Evolutionary conservation across 139 green algal genomes (phyloP), one percentile per base, ranked within the genome.

Genomic region (Coelastrella sp.): DNA sequence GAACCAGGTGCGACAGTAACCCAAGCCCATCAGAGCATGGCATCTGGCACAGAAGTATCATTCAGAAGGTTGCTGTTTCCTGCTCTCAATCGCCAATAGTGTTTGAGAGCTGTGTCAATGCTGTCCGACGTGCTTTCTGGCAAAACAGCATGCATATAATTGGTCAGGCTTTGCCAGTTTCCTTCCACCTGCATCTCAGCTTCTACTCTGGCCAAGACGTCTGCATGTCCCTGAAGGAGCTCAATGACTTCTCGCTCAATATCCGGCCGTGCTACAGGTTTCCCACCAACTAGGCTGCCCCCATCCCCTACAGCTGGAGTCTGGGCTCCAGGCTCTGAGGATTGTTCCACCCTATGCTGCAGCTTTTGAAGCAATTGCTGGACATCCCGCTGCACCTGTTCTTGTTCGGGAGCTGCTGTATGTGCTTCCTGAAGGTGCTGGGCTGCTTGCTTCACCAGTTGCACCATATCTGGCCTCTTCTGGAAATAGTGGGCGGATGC

Each of bases 121-220:
- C 19, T 30, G 11, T 27, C 4, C 69, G 41, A 4, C 43, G 8
- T 40, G 9, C 71, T 63, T 27, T 45, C 25, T 51, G 43, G 37
- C 27, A 79, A 19, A 41, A 79, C 35, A 0, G 45, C 35, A 62
- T 41, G 50, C 73, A 81, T 66, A 8, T 17, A 21, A n/a, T 23
- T 30, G 15, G 50, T 30, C 37, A 82, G 37, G 8, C 34, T 27
- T n/a, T 69, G 75, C 75, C 75, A 82, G 3, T 60, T 35, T 2
- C 75, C 75, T n/a, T 21, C 11, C 41, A 53, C 69, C 23, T 82
- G 75, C 34, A 82, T n/a, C 53, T 82, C 75, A 30, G 34, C 51
- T 53, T 82, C 75, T 2, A 69, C 11, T 35, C 37, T 17, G 9
- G 66, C 53, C 15, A 82, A 23, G 21, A 40, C 32, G 19, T 53